Base-by-base conservation (phyloP, 176 grass and related monocot species). In the Raddia distichophylla region DNA sequence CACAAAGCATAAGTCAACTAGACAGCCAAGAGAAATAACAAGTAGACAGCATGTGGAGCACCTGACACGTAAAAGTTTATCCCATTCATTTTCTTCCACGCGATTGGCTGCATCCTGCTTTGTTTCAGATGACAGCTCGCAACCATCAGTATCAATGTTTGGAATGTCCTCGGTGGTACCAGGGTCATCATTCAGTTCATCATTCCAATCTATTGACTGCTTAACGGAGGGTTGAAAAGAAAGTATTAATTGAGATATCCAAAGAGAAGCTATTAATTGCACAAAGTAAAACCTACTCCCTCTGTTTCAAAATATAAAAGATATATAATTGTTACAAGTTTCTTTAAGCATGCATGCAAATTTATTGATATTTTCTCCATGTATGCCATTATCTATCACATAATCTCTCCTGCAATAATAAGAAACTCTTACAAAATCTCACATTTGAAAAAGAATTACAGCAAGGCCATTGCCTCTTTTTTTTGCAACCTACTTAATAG, bases 31-130 rank as follows among this genome's bases (percentile, higher is more conserved):
- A 58, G 55, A 71, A 76, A 90, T 79, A 68, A 52, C 34, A 51
- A 89, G 22, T 15, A 17, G 7, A 59, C 15, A n/a, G 58, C 44
- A 61, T 47, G 68, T 78, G 37, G 73, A 49, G 69, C 74, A 95
- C 96, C 96, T 99, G 87, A 93, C 80, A 85, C 96, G 96, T 87
- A 99, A 88, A 84, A 99, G 91, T 81, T 87, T 95, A 68, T 99
- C 96, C 96, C 96, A 99, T 86, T 99, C 96, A 70, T 85, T 99
- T 91, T 95, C 96, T 88, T 99, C 93, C 44, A 58, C 76, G 19
- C 18, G 84, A 87, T 64, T 83, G 62, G 71, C 55, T 62, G 86
- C 63, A 60, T 91, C 89, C 50, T 93, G 91, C 70, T 93, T 95
- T 69, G 60, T 57, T 89, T 95, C 91, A 87, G 89, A 82, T 83